Conservation (phyloP, 2,329 filamentous ascomycete species). For the Xylariaceae sp. region DNA sequence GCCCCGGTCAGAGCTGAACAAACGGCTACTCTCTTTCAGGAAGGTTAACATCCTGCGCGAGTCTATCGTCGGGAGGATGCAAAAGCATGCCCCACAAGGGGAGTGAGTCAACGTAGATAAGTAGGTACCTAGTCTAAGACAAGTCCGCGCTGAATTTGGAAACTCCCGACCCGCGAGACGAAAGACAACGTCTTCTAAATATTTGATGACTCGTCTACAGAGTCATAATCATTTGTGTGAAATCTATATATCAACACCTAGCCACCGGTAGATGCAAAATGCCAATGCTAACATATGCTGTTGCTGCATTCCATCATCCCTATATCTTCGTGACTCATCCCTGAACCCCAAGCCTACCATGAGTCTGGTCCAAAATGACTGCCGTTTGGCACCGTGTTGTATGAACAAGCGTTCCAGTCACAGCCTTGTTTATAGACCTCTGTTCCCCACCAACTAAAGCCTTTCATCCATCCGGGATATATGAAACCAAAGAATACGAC, state of each 20-base stretch:
- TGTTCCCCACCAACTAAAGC: conserved; percentile 86
- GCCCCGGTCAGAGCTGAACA: too few relatives aligned
- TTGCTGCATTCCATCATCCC: neutral
- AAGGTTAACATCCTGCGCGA: too few relatives aligned
- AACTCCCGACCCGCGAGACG: too few relatives aligned
- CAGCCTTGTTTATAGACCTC: conserved; percentile 83
- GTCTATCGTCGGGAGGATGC: too few relatives aligned
- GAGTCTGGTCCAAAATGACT: conserved; percentile 66
- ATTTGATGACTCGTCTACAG: neutral
- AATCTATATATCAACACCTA: conserved; percentile 2
- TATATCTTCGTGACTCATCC: conserved; percentile 1
- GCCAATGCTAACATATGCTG: neutral
- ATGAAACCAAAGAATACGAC: conserved; percentile 85
- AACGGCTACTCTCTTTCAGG: too few relatives aligned
- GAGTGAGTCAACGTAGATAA: too few relatives aligned
- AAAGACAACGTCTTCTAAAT: neutral
- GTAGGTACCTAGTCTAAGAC: too few relatives aligned
- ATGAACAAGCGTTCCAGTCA: conserved; percentile 82
- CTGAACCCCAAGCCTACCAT: conserved; percentile 47
- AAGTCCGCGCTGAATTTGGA: too few relatives aligned
- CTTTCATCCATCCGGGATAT: conserved; percentile 74
- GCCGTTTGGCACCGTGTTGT: conserved; percentile 64
- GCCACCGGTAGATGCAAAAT: conserved; percentile 4
- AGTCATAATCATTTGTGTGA: neutral
- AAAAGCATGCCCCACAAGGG: too few relatives aligned